Evolutionary conservation across 192 early-diverging fungal species (phyloP).

Genomic region (Oehlia diaphana): DNA sequence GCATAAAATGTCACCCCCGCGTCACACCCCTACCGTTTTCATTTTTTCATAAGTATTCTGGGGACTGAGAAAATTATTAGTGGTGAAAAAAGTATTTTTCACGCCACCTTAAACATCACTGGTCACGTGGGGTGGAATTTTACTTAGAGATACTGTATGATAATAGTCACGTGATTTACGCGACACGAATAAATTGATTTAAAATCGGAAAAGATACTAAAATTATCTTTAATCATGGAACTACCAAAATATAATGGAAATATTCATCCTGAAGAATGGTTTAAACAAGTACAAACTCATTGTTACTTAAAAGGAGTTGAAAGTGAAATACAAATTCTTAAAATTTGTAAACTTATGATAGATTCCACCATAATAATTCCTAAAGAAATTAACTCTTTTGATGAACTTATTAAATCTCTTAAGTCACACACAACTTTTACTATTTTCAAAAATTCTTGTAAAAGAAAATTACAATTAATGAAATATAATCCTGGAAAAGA

Average conservation of each 20-base stretch:
- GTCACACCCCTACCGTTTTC: too few species aligned
- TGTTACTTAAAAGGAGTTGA: not conserved
- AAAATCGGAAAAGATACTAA: too few species aligned
- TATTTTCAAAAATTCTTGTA: not conserved
- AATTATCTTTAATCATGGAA: not conserved
- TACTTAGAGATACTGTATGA: too few species aligned
- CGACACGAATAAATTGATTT: too few species aligned
- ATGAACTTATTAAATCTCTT: not conserved
- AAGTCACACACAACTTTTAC: not conserved
- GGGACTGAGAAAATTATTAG: too few species aligned
- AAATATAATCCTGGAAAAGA: not conserved
- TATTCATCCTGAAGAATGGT: not conserved
- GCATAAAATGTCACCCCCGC: too few species aligned
- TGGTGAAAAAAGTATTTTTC: too few species aligned
- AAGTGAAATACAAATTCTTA: not conserved
- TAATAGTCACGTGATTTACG: too few species aligned
- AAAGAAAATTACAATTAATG: not conserved
- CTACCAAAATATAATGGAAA: not conserved
- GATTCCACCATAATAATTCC: not conserved
- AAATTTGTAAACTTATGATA: not conserved
- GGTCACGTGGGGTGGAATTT: too few species aligned
- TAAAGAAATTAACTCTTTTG: not conserved
- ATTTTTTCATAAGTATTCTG: too few species aligned
- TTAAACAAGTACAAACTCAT: not conserved
- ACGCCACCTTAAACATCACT: too few species aligned